A percentile compares a stretch with the other conserved stretches of the same genome.
These are phyloP conservation scores for Carex scoparia DNA, from an alignment of 176 grass and related monocot genomes.

Conservation along the genomic window DNA sequence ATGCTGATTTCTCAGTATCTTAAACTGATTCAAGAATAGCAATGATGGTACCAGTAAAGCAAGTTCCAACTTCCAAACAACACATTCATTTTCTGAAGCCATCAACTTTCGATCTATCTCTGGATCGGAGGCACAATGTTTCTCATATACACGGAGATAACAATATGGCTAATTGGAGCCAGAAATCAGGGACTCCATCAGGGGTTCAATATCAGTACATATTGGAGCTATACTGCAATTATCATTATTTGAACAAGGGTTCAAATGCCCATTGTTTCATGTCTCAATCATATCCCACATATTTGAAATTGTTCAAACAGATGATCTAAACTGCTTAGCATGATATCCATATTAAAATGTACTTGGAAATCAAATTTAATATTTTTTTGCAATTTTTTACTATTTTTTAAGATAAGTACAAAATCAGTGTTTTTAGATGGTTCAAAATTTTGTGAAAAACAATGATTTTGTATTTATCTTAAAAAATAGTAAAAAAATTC, in stretches of 20 bases:
- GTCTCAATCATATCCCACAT: too few species aligned
- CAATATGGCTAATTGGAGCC: constrained; percentile 40
- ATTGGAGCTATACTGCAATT: constrained; percentile 32
- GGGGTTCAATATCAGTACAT: constrained; percentile 27
- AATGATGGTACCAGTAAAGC: constrained; percentile 33
- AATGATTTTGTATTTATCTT: too few species aligned
- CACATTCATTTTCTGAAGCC: constrained; percentile 48
- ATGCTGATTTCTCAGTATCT: constrained; percentile 41
- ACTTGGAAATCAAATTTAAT: too few species aligned
- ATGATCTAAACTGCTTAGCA: too few species aligned
- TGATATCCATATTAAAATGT: too few species aligned
- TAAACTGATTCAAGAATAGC: constrained; percentile 38
- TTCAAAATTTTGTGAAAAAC: too few species aligned
- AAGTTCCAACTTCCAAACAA: constrained; percentile 3
- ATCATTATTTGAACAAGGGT: not conserved
- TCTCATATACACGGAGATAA: constrained; percentile 35
- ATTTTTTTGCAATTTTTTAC: too few species aligned
- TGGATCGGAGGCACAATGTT: constrained; percentile 33
- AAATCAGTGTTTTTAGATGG: too few species aligned
- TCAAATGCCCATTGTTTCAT: too few species aligned
- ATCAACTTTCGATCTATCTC: constrained; percentile 21
- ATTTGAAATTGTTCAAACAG: too few species aligned
- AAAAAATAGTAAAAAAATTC: too few species aligned
- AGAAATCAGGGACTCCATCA: constrained; percentile 32
- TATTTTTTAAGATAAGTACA: too few species aligned